Percentiles rank a stretch among this genome's conserved stretches.
Evolutionary conservation across 768 basidiomycete species (phyloP).

Genomic region (Phanerochaete carnosa): DNA sequence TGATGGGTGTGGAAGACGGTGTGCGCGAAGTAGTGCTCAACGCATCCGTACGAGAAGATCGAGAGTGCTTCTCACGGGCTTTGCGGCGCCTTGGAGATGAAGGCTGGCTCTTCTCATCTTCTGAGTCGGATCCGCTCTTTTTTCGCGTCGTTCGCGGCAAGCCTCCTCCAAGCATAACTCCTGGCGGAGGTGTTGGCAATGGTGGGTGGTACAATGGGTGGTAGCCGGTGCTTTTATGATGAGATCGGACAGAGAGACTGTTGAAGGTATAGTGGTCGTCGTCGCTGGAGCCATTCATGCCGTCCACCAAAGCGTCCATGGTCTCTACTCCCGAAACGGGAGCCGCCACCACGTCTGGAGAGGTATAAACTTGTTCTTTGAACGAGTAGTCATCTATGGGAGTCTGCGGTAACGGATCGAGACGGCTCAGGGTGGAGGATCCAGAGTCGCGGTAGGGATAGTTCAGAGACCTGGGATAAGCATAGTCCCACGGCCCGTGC

Average conservation of each 20-base stretch:
- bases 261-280: conserved; percentile 46
- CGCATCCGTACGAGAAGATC: not conserved
- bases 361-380: conserved; percentile 23
- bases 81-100: not conserved
- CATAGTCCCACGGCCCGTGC: conserved; percentile 5
- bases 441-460: conserved; percentile 55
- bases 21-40: conserved; percentile 8
- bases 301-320: conserved; percentile 86
- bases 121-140: conserved; percentile 48
- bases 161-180: conserved; percentile 58
- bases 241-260: conserved; percentile 34
- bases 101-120: conserved; percentile 38
- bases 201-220: conserved; percentile 83
- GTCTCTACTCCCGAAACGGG: conserved; percentile 78
- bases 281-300: conserved; percentile 71
- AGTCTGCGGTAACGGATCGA: conserved; percentile 71
- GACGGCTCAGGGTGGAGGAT: conserved; percentile 59
- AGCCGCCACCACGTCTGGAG: conserved; percentile 66
- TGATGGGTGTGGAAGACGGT: conserved; percentile 11
- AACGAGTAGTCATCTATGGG: conserved; percentile 50
- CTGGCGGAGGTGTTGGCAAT: conserved; percentile 79
- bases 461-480: conserved; percentile 15
- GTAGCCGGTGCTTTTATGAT: conserved; percentile 49
- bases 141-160: conserved; percentile 25
- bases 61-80: not conserved